Evolutionary conservation across 352 stramenopile genomes (phyloP).

Genomic region (Phytophthora palmivora): DNA sequence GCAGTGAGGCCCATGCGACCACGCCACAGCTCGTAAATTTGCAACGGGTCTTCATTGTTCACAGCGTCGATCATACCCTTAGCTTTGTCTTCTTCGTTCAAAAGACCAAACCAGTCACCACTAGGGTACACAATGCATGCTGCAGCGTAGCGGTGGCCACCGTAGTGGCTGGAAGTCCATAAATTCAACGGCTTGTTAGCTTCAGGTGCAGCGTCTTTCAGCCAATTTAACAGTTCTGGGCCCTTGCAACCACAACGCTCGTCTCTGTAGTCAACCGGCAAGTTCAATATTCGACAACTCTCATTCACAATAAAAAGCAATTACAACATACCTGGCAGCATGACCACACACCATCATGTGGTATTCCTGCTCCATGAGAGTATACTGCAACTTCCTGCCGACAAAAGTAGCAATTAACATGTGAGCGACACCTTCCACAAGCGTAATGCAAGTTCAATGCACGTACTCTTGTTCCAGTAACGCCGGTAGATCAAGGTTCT

Average conservation of each 20-base stretch:
- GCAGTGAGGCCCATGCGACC: constrained; percentile 65
- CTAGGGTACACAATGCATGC: constrained; percentile 79
- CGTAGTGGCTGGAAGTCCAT: constrained; percentile 75
- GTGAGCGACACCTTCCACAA: too few relatives aligned
- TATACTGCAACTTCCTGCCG: constrained; percentile 49
- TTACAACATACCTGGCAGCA: constrained; percentile 30
- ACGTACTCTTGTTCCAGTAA: constrained; percentile 48
- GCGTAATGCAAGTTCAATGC: not conserved
- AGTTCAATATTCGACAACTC: constrained; percentile 17
- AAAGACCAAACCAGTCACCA: constrained; percentile 78
- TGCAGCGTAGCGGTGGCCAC: constrained; percentile 75
- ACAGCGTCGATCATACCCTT: constrained; percentile 51
- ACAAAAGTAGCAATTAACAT: not conserved
- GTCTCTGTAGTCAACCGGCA: constrained; percentile 40
- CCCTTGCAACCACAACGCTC: constrained; percentile 78
- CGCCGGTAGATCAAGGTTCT: constrained; percentile 36
- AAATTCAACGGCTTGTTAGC: constrained; percentile 53
- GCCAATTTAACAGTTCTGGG: constrained; percentile 70
- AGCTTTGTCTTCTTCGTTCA: constrained; percentile 66
- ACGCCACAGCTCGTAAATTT: constrained; percentile 63
- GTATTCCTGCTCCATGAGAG: constrained; percentile 43
- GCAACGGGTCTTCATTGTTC: constrained; percentile 49
- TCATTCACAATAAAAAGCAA: not conserved
- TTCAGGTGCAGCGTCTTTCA: constrained; percentile 44
- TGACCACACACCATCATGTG: constrained; percentile 82